phyloP scores from a whole-genome alignment of 768 basidiomycete genomes.

The Hygrophorus russula region DNA sequence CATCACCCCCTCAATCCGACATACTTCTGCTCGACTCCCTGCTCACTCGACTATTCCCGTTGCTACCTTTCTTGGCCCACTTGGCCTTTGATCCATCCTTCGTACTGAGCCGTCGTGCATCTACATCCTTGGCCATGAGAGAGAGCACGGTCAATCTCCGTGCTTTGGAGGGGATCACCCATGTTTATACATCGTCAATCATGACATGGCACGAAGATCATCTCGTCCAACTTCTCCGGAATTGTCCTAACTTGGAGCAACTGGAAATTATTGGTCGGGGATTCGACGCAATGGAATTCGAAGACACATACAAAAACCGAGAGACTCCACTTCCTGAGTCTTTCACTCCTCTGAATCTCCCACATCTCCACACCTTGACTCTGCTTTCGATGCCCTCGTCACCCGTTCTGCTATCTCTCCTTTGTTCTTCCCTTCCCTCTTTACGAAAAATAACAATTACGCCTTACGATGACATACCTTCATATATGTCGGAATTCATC shows the following conservation, averaged over 20 bases:
- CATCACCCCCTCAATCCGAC: slow-evolving; percentile 31
- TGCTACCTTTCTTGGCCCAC: slow-evolving; percentile 51
- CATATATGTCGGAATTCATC: slow-evolving; percentile 50
- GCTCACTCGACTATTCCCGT: slow-evolving; percentile 51
- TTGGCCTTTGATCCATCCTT: slow-evolving; percentile 47
- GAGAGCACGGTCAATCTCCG: slow-evolving; percentile 40
- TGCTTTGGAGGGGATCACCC: slow-evolving; percentile 43
- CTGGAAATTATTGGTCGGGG: slow-evolving; percentile 55
- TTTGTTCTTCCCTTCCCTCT: slow-evolving; percentile 48
- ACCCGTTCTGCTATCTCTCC: slow-evolving; percentile 47
- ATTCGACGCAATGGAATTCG: slow-evolving; percentile 35
- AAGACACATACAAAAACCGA: slow-evolving; percentile 13
- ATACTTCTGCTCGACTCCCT: slow-evolving; percentile 49
- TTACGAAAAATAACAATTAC: slow-evolving; percentile 58
- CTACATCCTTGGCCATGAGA: slow-evolving; percentile 39
- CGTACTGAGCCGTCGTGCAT: slow-evolving; percentile 47
- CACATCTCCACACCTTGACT: slow-evolving; percentile 45
- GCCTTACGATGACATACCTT: slow-evolving; percentile 59
- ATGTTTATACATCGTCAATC: slow-evolving; percentile 22
- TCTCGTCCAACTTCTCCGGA: slow-evolving; percentile 44
- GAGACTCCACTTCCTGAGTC: slow-evolving; percentile 19
- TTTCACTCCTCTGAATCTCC: slow-evolving; percentile 40
- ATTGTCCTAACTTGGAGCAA: slow-evolving; percentile 46
- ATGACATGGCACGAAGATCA: slow-evolving; percentile 36
- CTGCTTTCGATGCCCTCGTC: slow-evolving; percentile 60